phyloP scores from a whole-genome alignment of 345 rosid species.

The Syzygium jambos region DNA sequence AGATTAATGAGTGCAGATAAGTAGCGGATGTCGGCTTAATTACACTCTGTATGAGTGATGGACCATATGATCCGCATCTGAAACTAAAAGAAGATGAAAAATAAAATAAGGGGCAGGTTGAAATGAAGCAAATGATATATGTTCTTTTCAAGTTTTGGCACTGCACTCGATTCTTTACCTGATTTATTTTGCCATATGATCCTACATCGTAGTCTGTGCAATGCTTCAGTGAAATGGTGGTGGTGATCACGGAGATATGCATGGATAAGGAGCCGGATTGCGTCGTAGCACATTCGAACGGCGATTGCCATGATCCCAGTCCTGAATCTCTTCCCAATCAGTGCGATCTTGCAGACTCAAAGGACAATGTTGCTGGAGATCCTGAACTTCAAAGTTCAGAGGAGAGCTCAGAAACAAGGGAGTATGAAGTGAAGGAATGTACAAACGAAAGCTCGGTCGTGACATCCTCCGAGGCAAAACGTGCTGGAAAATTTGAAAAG shows the following conservation, averaged over 20 bases:
- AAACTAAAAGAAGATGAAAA: neutral
- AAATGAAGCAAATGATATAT: neutral
- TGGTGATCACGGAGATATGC: constrained; percentile 55
- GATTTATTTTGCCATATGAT: neutral
- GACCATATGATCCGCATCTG: neutral
- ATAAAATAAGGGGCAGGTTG: neutral
- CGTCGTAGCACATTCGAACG: constrained; percentile 38
- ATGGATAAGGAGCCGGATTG: constrained; percentile 78
- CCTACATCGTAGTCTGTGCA: neutral
- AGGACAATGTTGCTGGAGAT: constrained; percentile 30
- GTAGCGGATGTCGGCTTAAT: neutral
- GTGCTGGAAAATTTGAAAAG: constrained; percentile 15
- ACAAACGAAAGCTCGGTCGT: constrained; percentile 43
- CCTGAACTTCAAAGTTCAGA: constrained; percentile 35
- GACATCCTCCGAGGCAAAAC: constrained; percentile 18
- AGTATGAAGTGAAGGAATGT: constrained; percentile 80
- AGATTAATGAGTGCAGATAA: neutral
- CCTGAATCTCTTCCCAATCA: constrained; percentile 32
- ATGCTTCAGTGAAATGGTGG: constrained; percentile 23
- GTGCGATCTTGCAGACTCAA: constrained; percentile 26
- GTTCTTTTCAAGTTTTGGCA: neutral
- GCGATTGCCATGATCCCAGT: constrained; percentile 30
- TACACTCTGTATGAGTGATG: neutral
- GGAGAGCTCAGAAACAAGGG: constrained; percentile 55
- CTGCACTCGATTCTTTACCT: neutral